These are phyloP conservation scores for Jamesozyma hellenica DNA, from an alignment of 805 yeast genomes.

Conservation along the genomic window DNA sequence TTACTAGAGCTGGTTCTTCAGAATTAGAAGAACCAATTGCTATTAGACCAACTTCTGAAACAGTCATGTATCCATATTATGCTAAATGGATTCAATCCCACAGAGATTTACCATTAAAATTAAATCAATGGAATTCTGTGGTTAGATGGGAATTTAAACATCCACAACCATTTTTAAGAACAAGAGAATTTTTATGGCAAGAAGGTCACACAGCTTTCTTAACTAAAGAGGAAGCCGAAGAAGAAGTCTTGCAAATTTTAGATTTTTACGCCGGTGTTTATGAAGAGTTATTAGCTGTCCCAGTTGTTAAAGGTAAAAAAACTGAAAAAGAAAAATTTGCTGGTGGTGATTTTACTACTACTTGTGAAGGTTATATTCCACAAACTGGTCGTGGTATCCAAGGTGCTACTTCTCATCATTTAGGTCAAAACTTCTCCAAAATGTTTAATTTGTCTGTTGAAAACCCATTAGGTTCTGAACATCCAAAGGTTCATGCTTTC, in stretches of 20 bases:
- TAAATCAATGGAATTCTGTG: conserved; percentile 99
- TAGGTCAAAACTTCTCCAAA: conserved; percentile 96
- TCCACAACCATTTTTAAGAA: conserved; percentile 98
- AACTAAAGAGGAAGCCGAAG: conserved; percentile 67
- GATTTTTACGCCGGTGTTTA: conserved; percentile 79
- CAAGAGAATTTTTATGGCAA: conserved; percentile 99
- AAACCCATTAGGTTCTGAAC: conserved; percentile 83
- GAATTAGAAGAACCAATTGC: conserved; percentile 98
- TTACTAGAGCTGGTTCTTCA: conserved; percentile 86
- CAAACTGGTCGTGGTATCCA: conserved; percentile 99
- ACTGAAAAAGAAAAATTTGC: conserved; percentile 98
- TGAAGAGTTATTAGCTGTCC: conserved; percentile 90
- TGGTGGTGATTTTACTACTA: conserved; percentile 92
- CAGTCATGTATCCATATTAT: conserved; percentile 99
- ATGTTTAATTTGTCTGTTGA: conserved; percentile 96
- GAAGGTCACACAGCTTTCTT: conserved; percentile 99
- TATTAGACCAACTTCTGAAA: conserved; percentile 97
- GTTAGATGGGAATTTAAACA: conserved; percentile 99
- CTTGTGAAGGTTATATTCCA: conserved; percentile 93
- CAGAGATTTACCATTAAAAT: conserved; percentile 90
- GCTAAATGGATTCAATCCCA: conserved; percentile 98
- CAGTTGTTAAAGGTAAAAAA: conserved; percentile 88
- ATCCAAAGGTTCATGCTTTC: conserved; percentile 79
- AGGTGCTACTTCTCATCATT: conserved; percentile 96
- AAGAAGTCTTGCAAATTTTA: conserved; percentile 78